Conservation (phyloP, 805 yeast species). For the Suhomyces emberorum region DNA sequence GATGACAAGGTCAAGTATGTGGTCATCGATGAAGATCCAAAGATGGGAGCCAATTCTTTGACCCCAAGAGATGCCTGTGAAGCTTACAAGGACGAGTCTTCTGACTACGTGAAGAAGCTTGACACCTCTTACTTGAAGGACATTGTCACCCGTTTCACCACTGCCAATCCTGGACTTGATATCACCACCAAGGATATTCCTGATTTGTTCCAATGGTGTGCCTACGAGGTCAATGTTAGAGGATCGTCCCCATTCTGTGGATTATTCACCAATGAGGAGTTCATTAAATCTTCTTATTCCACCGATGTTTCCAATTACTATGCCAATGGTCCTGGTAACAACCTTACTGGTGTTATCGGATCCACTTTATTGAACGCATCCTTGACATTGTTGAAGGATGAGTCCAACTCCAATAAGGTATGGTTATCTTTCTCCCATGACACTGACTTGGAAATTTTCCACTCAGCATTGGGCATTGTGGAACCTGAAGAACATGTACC, state of each 20-base stretch:
- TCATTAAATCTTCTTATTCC: constrained; percentile 58
- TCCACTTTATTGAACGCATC: constrained; percentile 51
- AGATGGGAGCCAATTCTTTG: constrained; percentile 26
- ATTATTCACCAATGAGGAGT: constrained; percentile 66
- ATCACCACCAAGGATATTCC: constrained; percentile 52
- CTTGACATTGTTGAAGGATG: constrained; percentile 45
- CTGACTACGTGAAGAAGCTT: constrained; percentile 17
- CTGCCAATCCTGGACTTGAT: constrained; percentile 51
- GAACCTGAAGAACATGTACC: constrained; percentile 43
- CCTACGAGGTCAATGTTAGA: constrained; percentile 67
- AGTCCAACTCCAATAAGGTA: constrained; percentile 44
- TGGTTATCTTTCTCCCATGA: constrained; percentile 78
- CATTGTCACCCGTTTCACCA: constrained; percentile 58
- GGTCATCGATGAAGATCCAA: constrained; percentile 43
- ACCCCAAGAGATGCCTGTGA: constrained; percentile 25
- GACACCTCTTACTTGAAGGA: constrained; percentile 44
- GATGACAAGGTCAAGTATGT: constrained; percentile 29
- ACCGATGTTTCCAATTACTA: constrained; percentile 60
- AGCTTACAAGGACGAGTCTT: constrained; percentile 16
- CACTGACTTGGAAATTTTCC: constrained; percentile 56
- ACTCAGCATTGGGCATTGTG: constrained; percentile 62
- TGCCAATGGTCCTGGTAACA: constrained; percentile 60
- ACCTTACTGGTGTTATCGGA: constrained; percentile 56
- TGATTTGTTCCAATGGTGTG: constrained; percentile 60
- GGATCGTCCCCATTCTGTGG: constrained; percentile 68